Percentiles rank a stretch among this genome's conserved stretches.
Conservation (phyloP, 164 flowering plant genomes). For the Vitis riparia region DNA sequence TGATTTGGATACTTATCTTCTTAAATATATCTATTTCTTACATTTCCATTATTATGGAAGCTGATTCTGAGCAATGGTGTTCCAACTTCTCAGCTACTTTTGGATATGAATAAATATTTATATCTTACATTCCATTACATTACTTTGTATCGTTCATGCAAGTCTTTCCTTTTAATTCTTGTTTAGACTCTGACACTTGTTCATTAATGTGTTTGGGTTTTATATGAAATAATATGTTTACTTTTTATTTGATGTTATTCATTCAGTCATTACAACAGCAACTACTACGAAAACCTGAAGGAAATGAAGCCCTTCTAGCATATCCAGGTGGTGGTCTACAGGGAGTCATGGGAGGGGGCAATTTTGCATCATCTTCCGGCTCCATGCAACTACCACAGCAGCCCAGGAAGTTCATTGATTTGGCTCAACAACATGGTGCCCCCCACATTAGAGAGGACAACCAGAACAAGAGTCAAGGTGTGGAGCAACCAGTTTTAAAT, state of each 20-base stretch:
- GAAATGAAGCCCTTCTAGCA: constrained; percentile 68
- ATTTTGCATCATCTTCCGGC: constrained; percentile 55
- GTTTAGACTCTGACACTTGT: background rate
- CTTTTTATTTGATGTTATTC: constrained; percentile 5
- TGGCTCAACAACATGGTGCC: constrained; percentile 64
- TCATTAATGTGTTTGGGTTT: background rate
- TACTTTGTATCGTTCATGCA: too few relatives aligned
- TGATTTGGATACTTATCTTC: too few relatives aligned
- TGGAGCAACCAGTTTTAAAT: constrained; percentile 61
- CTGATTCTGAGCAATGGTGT: too few relatives aligned
- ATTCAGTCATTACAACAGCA: constrained; percentile 72
- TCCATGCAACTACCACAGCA: constrained; percentile 64
- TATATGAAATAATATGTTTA: background rate
- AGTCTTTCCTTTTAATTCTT: too few relatives aligned
- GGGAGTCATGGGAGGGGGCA: constrained; percentile 60
- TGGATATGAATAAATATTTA: too few relatives aligned
- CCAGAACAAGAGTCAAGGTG: constrained; percentile 60
- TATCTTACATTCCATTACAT: too few relatives aligned
- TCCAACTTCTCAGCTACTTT: too few relatives aligned
- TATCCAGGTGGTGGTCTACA: constrained; percentile 70
- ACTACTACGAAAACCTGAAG: constrained; percentile 70
- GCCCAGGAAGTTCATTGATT: constrained; percentile 50
- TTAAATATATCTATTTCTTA: too few relatives aligned
- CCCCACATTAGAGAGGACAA: constrained; percentile 55
- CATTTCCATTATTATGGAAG: too few relatives aligned